Evolutionary conservation across 441 rosid genomes (phyloP), one percentile per base, ranked within the genome.

Genomic region (Populus hybrid): DNA sequence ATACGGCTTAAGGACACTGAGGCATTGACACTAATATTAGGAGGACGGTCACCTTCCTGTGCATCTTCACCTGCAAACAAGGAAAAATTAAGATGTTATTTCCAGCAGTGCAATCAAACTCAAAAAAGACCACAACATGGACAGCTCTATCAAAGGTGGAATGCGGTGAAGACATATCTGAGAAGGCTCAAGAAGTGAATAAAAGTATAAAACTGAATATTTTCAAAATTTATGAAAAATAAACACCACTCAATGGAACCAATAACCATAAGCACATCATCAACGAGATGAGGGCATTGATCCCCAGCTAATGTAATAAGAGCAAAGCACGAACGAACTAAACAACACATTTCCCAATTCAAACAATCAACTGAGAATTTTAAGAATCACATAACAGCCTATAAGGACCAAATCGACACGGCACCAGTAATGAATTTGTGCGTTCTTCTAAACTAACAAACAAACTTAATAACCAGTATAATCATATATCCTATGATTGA

Each of bases 11-110:
- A 65, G 56, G 75, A 50, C 12, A 10, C 31, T 24, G 75, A 88
- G 67, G 74, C 79, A 72, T 88, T 89, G 40, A 86, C 65, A 59
- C 76, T 85, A 21, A 93, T 81, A 75, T 79, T 90, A 21, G 80
- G 84, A 12, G 86, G 86, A 56, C 50, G 83, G 63, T 79, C 90
- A 45, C 71, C 84, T 77, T 89, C 93, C 82, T 50, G 92, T 45
- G 86, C 72, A 84, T 87, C 92, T 84, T 91, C 97, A 81, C 98
- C 98, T 94, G 80, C 74, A 85, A 80, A 82, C 65, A 77, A 59
- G 53, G 76, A 28, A 71, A 61, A 70, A 80, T 14, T 21, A 68
- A 45, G 68, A 38, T 64, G 71, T 80, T 75, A 61, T 21, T 74
- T 53, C 21, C 59, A 35, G 50, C 69, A 40, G 12, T 35, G 31